Percentiles rank a stretch among this genome's conserved stretches.
Evolutionary conservation across 2,329 filamentous ascomycete genomes (phyloP).

Genomic region (Capronia epimyces): DNA sequence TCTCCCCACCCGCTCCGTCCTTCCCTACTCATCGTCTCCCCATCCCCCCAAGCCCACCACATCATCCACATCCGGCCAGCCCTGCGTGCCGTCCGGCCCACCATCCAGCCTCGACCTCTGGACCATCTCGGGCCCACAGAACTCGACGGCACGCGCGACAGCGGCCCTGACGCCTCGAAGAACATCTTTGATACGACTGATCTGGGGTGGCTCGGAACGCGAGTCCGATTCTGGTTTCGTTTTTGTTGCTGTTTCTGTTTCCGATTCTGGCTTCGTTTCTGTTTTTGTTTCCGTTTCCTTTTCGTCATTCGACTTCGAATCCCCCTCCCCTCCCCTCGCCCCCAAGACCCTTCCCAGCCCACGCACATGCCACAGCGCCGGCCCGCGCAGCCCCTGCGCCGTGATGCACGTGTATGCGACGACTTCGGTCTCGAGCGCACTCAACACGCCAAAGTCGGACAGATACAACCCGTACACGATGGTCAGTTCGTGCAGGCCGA

Average conservation of each 20-base stretch:
- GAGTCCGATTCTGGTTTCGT: no score
- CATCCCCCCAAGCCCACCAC: conserved; percentile 27
- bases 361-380: conserved; percentile 45
- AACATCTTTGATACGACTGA: conserved; percentile 23
- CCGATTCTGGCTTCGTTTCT: no score
- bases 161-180: conserved; percentile 24
- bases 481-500: conserved; percentile 68
- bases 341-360: conserved; percentile 38
- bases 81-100: conserved; percentile 6
- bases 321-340: conserved; percentile 24
- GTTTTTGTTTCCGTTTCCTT: neutral
- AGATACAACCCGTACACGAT: conserved; percentile 60
- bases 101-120: conserved; percentile 21
- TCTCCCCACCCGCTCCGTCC: neutral
- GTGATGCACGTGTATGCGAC: conserved; percentile 43
- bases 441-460: conserved; percentile 39
- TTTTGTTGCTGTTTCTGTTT: no score
- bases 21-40: conserved; percentile 22
- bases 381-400: conserved; percentile 40
- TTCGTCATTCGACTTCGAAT: no score
- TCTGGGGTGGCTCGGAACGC: conserved; percentile 4
- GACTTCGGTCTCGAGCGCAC: conserved; percentile 42
- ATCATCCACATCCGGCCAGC: conserved; percentile 28
- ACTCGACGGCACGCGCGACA: conserved; percentile 22
- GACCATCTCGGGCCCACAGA: conserved; percentile 23